A percentile compares a stretch with the other conserved stretches of the same genome.
Evolutionary conservation across 2,329 filamentous ascomycete genomes (phyloP).

Genomic region (Aspergillus hortae): DNA sequence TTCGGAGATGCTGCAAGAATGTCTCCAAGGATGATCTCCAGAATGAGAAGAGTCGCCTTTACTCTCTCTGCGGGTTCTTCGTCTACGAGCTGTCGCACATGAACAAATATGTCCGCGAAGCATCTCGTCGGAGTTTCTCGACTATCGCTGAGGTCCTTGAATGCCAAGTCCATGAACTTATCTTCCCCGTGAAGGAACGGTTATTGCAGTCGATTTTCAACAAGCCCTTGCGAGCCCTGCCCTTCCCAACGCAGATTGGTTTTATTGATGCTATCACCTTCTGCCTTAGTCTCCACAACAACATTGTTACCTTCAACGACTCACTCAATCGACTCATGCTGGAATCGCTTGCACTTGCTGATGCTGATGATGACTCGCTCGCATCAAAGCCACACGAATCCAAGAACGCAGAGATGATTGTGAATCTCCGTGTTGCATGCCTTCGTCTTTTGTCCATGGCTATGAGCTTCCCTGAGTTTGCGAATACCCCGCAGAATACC

Average conservation of each 20-base stretch:
- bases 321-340: slow-evolving; percentile 83
- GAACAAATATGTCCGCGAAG: slow-evolving; percentile 90
- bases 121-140: slow-evolving; percentile 75
- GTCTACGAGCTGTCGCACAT: slow-evolving; percentile 89
- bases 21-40: slow-evolving; percentile 75
- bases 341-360: slow-evolving; percentile 89
- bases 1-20: slow-evolving; percentile 73
- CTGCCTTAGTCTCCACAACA: slow-evolving; percentile 81
- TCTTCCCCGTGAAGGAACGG: slow-evolving; percentile 85
- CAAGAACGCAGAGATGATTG: slow-evolving; percentile 90
- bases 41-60: slow-evolving; percentile 63
- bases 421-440: slow-evolving; percentile 87
- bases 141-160: slow-evolving; percentile 75
- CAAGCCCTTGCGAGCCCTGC: slow-evolving; percentile 87
- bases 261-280: slow-evolving; percentile 98
- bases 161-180: slow-evolving; percentile 79
- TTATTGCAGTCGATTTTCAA: slow-evolving; percentile 90
- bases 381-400: slow-evolving; percentile 92
- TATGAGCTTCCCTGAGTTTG: slow-evolving; percentile 89
- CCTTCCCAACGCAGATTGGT: slow-evolving; percentile 92
- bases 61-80: slow-evolving; percentile 77
- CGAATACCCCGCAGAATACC: slow-evolving; percentile 66
- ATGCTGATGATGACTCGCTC: slow-evolving; percentile 89
- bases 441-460: slow-evolving; percentile 90
- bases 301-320: slow-evolving; percentile 90